phyloP scores from a whole-genome alignment of 371 early-diverging fungal species.

The Mucor ambiguus region DNA sequence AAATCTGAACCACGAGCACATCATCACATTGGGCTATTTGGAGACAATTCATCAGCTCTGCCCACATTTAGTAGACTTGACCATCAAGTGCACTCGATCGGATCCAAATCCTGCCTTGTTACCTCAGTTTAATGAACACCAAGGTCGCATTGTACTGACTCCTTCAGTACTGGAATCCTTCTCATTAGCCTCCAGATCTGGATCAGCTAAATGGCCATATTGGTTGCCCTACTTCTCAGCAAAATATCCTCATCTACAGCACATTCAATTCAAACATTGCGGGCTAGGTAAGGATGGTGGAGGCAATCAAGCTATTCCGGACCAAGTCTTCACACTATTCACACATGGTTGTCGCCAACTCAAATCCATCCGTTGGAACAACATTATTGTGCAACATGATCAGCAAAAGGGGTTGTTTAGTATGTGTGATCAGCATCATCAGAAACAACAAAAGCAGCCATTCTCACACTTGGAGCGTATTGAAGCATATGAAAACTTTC shows the following conservation, averaged over 20 bases:
- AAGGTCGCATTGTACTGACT: background rate
- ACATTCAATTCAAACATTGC: conserved; percentile 17
- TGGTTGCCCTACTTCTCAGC: conserved; percentile 25
- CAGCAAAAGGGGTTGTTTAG: conserved; percentile 14
- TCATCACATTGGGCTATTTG: conserved; percentile 19
- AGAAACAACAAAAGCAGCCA: conserved; percentile 2
- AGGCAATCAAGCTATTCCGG: background rate
- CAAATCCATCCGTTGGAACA: conserved; percentile 18
- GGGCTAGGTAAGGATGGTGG: conserved; percentile 21
- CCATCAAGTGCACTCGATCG: conserved; percentile 13
- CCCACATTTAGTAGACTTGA: conserved; percentile 7
- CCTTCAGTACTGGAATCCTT: conserved; percentile 5
- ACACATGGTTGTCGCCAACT: conserved; percentile 6
- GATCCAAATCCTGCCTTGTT: conserved; percentile 19
- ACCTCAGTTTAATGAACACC: conserved; percentile 7
- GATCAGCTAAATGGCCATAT: conserved; percentile 21
- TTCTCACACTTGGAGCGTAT: conserved; percentile 2
- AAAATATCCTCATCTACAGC: conserved; percentile 24
- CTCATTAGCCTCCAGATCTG: conserved; percentile 21
- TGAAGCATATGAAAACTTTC: conserved; percentile 20
- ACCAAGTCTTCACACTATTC: conserved; percentile 5
- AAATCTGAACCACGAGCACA: conserved; percentile 15
- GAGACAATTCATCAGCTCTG: conserved; percentile 22
- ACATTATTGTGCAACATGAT: conserved; percentile 15
- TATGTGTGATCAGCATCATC: background rate